These are phyloP conservation scores for Ceratocystis eucalypticola DNA, from an alignment of 2,329 filamentous ascomycete genomes.

Conservation along the genomic window DNA sequence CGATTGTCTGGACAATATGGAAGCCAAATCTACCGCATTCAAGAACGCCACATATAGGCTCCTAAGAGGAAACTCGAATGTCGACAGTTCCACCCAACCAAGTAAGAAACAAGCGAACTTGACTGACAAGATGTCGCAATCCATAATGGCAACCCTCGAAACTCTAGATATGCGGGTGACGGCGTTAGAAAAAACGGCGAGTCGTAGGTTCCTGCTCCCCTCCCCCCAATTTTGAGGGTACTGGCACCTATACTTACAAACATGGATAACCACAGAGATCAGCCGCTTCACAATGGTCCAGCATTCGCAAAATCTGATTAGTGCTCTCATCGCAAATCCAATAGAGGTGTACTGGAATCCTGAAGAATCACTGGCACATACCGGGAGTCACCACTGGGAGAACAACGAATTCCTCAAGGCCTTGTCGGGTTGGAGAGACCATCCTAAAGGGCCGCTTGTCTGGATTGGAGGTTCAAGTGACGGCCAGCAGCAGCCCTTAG, in stretches of 20 bases:
- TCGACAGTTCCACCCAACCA: not conserved
- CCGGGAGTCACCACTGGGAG: conserved; percentile 14
- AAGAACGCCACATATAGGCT: not conserved
- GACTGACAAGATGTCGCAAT: conserved; percentile 34
- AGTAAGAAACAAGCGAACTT: conserved; percentile 33
- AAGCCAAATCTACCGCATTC: conserved; percentile 2
- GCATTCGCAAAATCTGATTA: conserved; percentile 8
- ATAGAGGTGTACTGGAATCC: conserved; percentile 25
- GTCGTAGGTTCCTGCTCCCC: not conserved
- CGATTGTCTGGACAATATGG: conserved; percentile 9
- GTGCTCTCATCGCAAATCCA: conserved; percentile 9
- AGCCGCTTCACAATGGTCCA: conserved; percentile 17
- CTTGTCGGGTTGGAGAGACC: conserved; percentile 13
- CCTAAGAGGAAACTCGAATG: not conserved
- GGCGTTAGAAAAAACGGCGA: conserved; percentile 8
- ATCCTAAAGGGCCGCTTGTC: conserved; percentile 6
- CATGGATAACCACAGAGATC: conserved; percentile 4
- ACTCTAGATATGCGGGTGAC: conserved; percentile 14
- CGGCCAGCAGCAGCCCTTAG: conserved; percentile 9
- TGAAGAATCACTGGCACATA: conserved; percentile 8
- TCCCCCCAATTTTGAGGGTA: not conserved
- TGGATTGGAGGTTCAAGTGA: conserved; percentile 15
- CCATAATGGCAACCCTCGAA: conserved; percentile 13
- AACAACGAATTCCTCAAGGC: conserved; percentile 16
- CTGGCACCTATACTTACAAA: not conserved